Evolutionary conservation across 495 filamentous ascomycete species (phyloP), one percentile per base, ranked within the genome.

Genomic region (Chaetomium cochliodes): DNA sequence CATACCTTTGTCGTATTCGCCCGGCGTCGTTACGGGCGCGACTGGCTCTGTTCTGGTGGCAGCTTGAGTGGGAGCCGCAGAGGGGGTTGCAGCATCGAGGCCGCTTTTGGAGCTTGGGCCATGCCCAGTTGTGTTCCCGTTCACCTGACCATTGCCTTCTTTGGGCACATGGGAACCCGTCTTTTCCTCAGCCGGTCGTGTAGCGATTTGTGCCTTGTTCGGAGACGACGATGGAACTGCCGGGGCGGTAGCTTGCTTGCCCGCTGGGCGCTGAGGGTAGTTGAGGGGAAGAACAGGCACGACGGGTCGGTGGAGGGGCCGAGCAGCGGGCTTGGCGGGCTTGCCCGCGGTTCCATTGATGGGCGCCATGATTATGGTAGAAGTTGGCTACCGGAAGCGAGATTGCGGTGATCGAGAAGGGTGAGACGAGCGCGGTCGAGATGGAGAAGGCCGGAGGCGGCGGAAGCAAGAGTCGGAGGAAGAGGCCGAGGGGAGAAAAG

Each of bases 221-320:
- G 62, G 41, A 30, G 63, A 18, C 20, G 65, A 18, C 20, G 65
- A 53, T 15, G 60, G 47, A 30, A 57, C 41, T 13, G 70, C 49
- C 28, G 63, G 26, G 16, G 47, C 53, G 18, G 64, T 46, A 11
- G 42, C 15, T 13, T 63, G 67, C 54, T 69, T 69, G 51, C 39
- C 57, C 15, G 58, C 28, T 2, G 67, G 68, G 18, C 73, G 71
- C 57, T 74, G 70, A 5, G 70, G 67, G 42, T 70, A 75, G 58
- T 62, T 73, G 30, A 75, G 68, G 4, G 74, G 74, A 12, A 76
- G 50, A 25, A 65, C 74, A 20, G 74, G 74, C 41, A 74, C 62
- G 28, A 75, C 16, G 49, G 42, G 12, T n/a, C 42, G 20, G 41
- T 22, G 28, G 42, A 68, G 44, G 41, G 42, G 64, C 13, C 69